Evolutionary conservation across 1,284 basidiomycete species (phyloP).

Genomic region (Phenoliferia sp.): DNA sequence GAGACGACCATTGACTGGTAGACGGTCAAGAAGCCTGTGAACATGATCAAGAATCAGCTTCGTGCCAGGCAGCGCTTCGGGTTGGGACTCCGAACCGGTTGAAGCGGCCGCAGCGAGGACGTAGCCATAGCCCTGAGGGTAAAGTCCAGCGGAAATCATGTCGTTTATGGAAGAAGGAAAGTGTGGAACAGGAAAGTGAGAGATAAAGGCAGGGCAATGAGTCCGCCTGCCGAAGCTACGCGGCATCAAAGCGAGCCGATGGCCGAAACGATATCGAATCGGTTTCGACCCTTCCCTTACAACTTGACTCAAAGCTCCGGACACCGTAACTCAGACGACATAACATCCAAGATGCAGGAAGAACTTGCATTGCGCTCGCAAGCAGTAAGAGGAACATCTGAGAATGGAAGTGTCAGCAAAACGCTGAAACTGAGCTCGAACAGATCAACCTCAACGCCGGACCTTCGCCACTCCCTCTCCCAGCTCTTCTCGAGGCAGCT

Average conservation of each 20-base stretch:
- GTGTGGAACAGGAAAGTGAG: neutral
- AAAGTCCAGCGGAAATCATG: neutral
- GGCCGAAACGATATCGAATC: no score
- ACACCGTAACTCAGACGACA: no score
- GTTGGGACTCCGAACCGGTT: neutral
- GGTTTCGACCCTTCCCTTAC: no score
- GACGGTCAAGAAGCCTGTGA: neutral
- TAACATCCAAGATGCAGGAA: neutral
- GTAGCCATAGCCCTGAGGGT: neutral
- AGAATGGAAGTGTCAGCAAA: neutral
- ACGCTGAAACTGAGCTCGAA: neutral
- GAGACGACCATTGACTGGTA: neutral
- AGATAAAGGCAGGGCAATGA: neutral
- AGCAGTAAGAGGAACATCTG: neutral
- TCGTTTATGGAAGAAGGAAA: neutral
- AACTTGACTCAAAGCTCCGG: no score
- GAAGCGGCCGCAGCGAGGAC: neutral
- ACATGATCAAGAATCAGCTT: neutral
- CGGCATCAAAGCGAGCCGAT: no score
- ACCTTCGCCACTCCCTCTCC: slow-evolving; percentile 77
- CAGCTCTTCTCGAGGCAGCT: slow-evolving; percentile 70
- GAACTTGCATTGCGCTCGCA: neutral
- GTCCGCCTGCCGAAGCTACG: no score
- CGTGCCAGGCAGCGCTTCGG: no score
- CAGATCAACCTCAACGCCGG: slow-evolving; percentile 84